Evolutionary conservation across 306 rosid genomes (phyloP).

Genomic region (Canavalia ensiformis): DNA sequence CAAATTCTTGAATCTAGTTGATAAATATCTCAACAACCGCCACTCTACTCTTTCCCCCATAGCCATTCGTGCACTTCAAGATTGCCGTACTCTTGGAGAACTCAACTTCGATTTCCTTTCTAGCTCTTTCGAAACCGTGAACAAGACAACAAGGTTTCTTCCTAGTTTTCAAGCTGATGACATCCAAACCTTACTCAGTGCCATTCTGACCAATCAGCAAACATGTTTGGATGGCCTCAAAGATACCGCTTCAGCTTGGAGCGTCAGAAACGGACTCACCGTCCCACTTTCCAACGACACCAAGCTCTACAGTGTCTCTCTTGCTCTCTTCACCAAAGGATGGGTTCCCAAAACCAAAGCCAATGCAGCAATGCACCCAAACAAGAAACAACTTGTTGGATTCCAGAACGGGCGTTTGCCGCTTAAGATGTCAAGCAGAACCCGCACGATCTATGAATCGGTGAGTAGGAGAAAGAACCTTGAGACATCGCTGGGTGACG

Average conservation of each 20-base stretch:
- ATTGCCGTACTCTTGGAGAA: conserved; percentile 67
- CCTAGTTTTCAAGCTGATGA: conserved; percentile 69
- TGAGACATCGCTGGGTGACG: conserved; percentile 36
- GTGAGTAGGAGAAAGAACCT: conserved; percentile 71
- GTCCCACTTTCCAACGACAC: conserved; percentile 77
- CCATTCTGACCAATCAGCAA: conserved; percentile 79
- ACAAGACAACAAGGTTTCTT: conserved; percentile 50
- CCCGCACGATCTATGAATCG: conserved; percentile 67
- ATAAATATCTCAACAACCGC: conserved; percentile 52
- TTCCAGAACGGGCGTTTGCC: conserved; percentile 76
- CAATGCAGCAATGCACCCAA: conserved; percentile 46
- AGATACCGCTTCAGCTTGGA: conserved; percentile 75
- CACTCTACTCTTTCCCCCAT: conserved; percentile 55
- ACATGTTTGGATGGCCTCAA: conserved; percentile 85
- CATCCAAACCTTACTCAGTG: conserved; percentile 73
- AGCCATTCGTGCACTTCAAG: conserved; percentile 74
- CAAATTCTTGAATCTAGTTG: conserved; percentile 58
- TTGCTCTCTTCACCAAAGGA: conserved; percentile 72
- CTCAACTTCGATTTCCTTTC: conserved; percentile 73
- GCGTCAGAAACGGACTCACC: conserved; percentile 63
- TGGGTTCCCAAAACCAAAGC: conserved; percentile 74
- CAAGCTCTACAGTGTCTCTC: conserved; percentile 80
- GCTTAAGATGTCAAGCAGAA: conserved; percentile 68
- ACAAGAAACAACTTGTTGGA: conserved; percentile 51
- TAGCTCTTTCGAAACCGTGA: conserved; percentile 62